phyloP scores from a whole-genome alignment of 306 rosid genomes.

The Rosa lucieae region DNA sequence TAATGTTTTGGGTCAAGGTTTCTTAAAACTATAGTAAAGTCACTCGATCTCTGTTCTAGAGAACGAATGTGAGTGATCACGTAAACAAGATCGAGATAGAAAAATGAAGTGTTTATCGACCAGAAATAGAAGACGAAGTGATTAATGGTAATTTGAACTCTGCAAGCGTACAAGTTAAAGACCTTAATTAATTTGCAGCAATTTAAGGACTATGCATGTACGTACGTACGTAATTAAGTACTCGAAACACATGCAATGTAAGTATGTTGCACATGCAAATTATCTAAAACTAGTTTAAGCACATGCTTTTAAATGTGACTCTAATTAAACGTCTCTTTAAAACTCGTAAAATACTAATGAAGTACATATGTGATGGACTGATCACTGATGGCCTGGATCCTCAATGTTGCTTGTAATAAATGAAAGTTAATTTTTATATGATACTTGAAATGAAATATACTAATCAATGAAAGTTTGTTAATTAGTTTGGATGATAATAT shows the following conservation, averaged over 20 bases:
- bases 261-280: not conserved
- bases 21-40: too few species aligned
- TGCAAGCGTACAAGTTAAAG: not conserved
- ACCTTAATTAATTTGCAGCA: not conserved
- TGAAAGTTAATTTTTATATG: not conserved
- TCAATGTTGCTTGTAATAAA: not conserved
- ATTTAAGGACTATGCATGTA: not conserved
- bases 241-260: not conserved
- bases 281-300: not conserved
- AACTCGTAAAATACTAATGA: not conserved
- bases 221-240: not conserved
- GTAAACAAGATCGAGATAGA: too few species aligned
- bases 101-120: too few species aligned
- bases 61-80: too few species aligned
- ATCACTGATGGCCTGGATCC: not conserved
- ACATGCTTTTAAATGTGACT: not conserved
- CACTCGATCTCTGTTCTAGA: too few species aligned
- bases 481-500: not conserved
- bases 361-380: not conserved
- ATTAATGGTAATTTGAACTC: too few species aligned
- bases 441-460: slow-evolving; percentile 5
- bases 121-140: too few species aligned
- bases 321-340: not conserved
- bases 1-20: too few species aligned
- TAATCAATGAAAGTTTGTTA: not conserved